Percentiles rank a stretch among this genome's conserved stretches.
These are phyloP conservation scores for Epithemia pelagica DNA, from an alignment of 108 stramenopile genomes.

Conservation along the genomic window DNA sequence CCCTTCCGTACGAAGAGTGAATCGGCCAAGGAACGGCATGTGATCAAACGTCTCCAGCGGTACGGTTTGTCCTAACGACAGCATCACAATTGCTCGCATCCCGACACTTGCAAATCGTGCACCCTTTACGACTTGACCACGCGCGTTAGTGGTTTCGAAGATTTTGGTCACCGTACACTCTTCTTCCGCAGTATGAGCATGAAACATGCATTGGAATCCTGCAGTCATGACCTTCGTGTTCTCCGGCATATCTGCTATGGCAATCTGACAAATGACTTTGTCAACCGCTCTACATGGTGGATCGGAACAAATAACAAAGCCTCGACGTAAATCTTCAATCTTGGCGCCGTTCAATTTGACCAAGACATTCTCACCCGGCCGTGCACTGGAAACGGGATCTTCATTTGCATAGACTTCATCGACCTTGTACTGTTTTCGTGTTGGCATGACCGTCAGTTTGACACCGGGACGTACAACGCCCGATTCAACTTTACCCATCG, in stretches of 20 bases:
- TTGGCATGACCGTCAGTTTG: slow-evolving; percentile 94
- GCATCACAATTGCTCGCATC: slow-evolving; percentile 72
- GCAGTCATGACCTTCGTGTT: slow-evolving; percentile 93
- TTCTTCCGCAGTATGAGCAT: slow-evolving; percentile 94
- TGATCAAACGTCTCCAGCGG: slow-evolving; percentile 89
- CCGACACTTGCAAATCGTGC: slow-evolving; percentile 80
- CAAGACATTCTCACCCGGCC: slow-evolving; percentile 98
- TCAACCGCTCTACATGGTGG: slow-evolving; percentile 81
- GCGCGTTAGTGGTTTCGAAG: slow-evolving; percentile 81
- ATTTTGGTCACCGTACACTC: slow-evolving; percentile 86
- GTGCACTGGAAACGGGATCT: slow-evolving; percentile 73
- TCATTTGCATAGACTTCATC: slow-evolving; percentile 95
- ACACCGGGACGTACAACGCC: slow-evolving; percentile 85
- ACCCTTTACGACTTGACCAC: slow-evolving; percentile 69
- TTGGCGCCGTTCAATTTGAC: slow-evolving; percentile 84
- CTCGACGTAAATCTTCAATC: slow-evolving; percentile 92
- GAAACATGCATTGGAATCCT: slow-evolving; percentile 95
- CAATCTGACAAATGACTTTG: slow-evolving; percentile 80
- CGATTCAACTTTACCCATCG: slow-evolving; percentile 97
- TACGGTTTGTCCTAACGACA: slow-evolving; percentile 67
- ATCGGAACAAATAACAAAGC: slow-evolving; percentile 89
- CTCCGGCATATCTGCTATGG: slow-evolving; percentile 92
- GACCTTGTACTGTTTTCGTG: slow-evolving; percentile 80
- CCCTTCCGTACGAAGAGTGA: slow-evolving; percentile 98
- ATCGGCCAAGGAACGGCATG: slow-evolving; percentile 91